These are phyloP conservation scores for Aspergillus sojae DNA, from an alignment of 2,329 filamentous ascomycete genomes.

Conservation along the genomic window DNA sequence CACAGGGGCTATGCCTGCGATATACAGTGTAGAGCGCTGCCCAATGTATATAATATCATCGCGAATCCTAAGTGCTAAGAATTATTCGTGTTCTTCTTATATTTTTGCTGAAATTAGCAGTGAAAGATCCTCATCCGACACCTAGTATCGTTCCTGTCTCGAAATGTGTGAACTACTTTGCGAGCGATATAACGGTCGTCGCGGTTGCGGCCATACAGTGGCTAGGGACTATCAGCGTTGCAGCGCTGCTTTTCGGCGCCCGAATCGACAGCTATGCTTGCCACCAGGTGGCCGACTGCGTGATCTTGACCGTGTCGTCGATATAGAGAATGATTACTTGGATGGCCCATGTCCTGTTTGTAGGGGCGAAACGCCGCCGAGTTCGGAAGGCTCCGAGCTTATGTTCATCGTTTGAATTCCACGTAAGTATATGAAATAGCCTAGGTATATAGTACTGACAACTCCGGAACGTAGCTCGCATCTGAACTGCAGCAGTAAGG, in stretches of 20 bases:
- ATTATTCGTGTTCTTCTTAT: not conserved
- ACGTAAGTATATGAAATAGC: not conserved
- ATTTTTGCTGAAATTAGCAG: rapidly evolving
- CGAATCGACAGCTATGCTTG: not conserved
- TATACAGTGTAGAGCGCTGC: not conserved
- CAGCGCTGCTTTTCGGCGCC: not conserved
- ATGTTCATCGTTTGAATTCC: not conserved
- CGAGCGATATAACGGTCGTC: not conserved
- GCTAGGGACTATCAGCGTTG: not conserved
- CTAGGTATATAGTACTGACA: not conserved
- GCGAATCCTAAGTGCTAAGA: not conserved
- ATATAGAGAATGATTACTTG: not conserved
- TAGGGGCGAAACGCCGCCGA: not conserved
- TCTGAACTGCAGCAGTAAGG: not conserved
- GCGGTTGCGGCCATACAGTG: not conserved
- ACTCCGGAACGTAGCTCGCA: not conserved
- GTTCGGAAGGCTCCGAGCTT: not conserved
- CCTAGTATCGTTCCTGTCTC: not conserved
- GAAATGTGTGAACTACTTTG: not conserved
- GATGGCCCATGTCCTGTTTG: not conserved
- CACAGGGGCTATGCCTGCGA: not conserved
- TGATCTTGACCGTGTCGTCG: not conserved
- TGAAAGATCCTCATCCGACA: not conserved
- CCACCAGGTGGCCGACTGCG: not conserved
- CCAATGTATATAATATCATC: not conserved